Evolutionary conservation across 805 yeast species (phyloP), one percentile per base, ranked within the genome.

Genomic region (Starmerella vitae): DNA sequence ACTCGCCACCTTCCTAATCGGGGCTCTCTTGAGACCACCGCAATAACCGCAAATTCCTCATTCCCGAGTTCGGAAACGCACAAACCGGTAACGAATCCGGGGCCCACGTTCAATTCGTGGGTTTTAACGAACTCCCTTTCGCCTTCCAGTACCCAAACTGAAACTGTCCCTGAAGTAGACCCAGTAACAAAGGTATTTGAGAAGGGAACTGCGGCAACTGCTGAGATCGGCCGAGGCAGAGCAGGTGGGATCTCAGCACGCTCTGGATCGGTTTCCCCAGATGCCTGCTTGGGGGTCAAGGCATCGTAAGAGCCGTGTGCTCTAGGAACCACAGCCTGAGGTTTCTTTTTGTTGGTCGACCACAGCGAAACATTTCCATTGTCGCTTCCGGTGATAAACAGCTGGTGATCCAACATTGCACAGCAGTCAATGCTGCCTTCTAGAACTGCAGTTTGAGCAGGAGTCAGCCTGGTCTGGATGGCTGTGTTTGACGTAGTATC

Each of bases 401-500:
- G 85, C 20, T 85, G 73, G 59, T 86, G 94, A 60, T 91, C 98
- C 39, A 82, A 61, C 95, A 86, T 85, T 10, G 80, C 65, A 25
- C 86, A 91, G 54, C 81, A 78, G 51, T 88, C 97, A 38, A 88
- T 76, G 46, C 91, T 76, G 10, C 97, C 97, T 58, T 91, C 96
- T 20, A 55, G 44, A 17, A 41, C 42, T 13, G 33, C 33, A 5
- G 38, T 44, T 52, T 59, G 42, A 50, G 55, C 49, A 58, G 13
- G 25, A 17, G 25, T n/a, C 12, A 9, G 9, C 12, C 27, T 24
- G 13, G 12, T 24, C 12, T 13, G 12, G 13, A 9, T 24, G 13
- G 27, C 27, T 7, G 30, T 27, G 20, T 5, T 6, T 7, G 15
- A 17, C 7, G 6, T 6, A 6, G 30, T 13, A 15, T 27, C 30